Evolutionary conservation across 257 asterid genomes (phyloP).

Genomic region (Solanum lignicaule): DNA sequence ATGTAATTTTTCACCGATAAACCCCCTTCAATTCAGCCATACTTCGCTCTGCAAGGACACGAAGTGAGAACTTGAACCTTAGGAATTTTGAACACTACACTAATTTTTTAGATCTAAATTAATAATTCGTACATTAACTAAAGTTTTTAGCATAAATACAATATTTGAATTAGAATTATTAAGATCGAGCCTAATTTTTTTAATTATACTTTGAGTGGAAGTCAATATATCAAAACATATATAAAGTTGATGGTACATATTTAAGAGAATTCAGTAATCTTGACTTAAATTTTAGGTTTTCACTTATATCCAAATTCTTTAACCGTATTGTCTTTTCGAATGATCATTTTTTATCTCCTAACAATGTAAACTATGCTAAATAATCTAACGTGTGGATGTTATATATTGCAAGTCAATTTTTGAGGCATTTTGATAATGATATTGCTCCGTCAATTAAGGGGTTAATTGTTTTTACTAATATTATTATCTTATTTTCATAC

Average conservation of each 20-base stretch:
- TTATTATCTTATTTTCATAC: background rate
- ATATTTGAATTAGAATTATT: too few relatives aligned
- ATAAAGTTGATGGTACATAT: too few relatives aligned
- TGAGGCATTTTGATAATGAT: background rate
- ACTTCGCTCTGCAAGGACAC: background rate
- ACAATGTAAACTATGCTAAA: background rate
- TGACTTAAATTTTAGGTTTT: too few relatives aligned
- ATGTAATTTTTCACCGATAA: fast-evolving
- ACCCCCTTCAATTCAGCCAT: background rate
- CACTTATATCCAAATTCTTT: background rate
- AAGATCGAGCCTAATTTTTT: background rate
- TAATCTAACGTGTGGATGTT: background rate
- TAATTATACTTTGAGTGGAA: fast-evolving
- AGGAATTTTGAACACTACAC: too few relatives aligned
- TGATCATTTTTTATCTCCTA: background rate
- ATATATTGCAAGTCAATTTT: background rate
- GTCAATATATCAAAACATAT: too few relatives aligned
- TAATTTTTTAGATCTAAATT: background rate
- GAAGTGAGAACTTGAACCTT: background rate
- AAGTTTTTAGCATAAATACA: fast-evolving
- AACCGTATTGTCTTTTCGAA: background rate
- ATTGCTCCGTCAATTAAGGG: background rate
- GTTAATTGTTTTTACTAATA: background rate
- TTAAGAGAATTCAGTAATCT: too few relatives aligned
- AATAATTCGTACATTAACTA: background rate